phyloP scores from a whole-genome alignment of 306 rosid genomes.

The Cicer yamashitae region DNA sequence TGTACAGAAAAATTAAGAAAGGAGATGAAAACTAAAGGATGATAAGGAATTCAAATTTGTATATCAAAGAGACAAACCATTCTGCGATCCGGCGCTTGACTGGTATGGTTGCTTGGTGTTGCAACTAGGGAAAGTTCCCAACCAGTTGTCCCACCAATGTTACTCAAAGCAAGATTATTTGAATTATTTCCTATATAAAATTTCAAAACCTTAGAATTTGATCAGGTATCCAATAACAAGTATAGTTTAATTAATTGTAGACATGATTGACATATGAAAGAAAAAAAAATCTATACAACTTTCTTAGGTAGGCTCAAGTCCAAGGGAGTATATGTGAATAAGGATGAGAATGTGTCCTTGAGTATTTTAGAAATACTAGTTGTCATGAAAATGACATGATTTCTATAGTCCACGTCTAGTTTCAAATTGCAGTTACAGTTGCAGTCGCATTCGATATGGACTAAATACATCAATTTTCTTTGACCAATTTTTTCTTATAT shows the following conservation, averaged over 20 bases:
- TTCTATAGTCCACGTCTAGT: conserved; percentile 18
- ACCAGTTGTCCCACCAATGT: conserved; percentile 69
- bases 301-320: not conserved
- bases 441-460: not conserved
- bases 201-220: conserved; percentile 19
- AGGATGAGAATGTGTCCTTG: not conserved
- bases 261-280: not conserved
- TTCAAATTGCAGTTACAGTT: not conserved
- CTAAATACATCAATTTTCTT: too few species aligned
- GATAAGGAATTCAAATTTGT: not conserved
- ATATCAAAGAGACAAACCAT: conserved; percentile 62
- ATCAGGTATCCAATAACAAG: conserved; percentile 11
- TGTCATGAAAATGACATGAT: conserved; percentile 11
- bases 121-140: conserved; percentile 93
- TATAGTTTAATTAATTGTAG: not conserved
- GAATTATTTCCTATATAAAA: conserved; percentile 59
- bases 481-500: too few species aligned
- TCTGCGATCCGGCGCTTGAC: conserved; percentile 53
- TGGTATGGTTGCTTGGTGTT: conserved; percentile 65
- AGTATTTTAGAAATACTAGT: too few species aligned
- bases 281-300: not conserved
- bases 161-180: conserved; percentile 52
- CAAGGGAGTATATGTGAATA: not conserved
- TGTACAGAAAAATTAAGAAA: not conserved
- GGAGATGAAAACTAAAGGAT: not conserved